Conservation (phyloP, 306 rosid species). For the Acacia acuminata region DNA sequence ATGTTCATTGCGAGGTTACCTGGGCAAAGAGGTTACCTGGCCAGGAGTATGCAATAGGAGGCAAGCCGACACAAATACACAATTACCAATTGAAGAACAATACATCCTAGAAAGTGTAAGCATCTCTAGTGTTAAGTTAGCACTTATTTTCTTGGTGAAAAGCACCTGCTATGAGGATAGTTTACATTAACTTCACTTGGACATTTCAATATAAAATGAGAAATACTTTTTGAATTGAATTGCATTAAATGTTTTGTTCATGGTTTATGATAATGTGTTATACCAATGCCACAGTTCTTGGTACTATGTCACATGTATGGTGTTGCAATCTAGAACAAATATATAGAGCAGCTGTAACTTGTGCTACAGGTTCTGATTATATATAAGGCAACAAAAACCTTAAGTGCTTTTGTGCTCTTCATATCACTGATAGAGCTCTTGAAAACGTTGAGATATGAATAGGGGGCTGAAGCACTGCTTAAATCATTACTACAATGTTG, state of each 20-base stretch:
- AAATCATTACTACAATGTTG: not conserved
- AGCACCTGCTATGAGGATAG: not conserved
- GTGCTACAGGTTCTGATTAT: not conserved
- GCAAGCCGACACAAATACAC: slow-evolving; percentile 78
- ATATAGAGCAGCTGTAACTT: not conserved
- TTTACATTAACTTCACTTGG: slow-evolving; percentile 3
- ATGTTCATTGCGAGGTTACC: slow-evolving; percentile 41
- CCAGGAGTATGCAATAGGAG: slow-evolving; percentile 94
- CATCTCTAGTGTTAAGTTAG: slow-evolving; percentile 18
- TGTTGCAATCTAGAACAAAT: not conserved
- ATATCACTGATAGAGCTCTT: not conserved
- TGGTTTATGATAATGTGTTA: not conserved
- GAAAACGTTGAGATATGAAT: not conserved
- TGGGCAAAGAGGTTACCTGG: slow-evolving; percentile 98
- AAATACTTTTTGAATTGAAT: not conserved
- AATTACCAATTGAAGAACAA: slow-evolving; percentile 67
- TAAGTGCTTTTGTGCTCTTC: not conserved
- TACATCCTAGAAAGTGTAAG: slow-evolving; percentile 80
- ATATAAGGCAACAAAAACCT: not conserved
- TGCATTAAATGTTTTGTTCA: not conserved
- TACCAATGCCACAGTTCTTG: not conserved
- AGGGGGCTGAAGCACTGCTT: not conserved
- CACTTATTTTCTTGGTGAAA: not conserved
- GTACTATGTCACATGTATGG: not conserved
- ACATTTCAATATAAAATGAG: slow-evolving; percentile 11